A percentile compares a stretch with the other conserved stretches of the same genome.
Evolutionary conservation across 1,139 yeast species (phyloP).

Genomic region (Hansenula lynferdii): DNA sequence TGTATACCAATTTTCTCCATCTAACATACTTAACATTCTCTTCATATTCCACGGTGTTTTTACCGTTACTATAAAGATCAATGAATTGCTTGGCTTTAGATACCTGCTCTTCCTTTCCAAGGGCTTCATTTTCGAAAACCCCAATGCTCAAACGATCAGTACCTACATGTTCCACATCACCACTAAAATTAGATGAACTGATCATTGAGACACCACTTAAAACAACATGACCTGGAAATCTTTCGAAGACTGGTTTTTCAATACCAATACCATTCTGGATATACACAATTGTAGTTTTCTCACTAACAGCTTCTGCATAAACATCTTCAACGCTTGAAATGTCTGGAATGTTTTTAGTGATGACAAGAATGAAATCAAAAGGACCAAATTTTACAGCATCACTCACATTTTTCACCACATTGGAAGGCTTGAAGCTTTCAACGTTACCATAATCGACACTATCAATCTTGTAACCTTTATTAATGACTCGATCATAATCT

Average conservation of each 20-base stretch:
- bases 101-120: conserved; percentile 26
- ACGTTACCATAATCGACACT: conserved; percentile 59
- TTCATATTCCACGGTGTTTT: conserved; percentile 42
- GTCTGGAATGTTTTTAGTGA: conserved; percentile 77
- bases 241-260: conserved; percentile 53
- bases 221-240: conserved; percentile 53
- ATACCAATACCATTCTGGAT: conserved; percentile 75
- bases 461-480: conserved; percentile 53
- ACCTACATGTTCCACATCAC: conserved; percentile 45
- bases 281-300: conserved; percentile 50
- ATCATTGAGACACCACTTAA: conserved; percentile 69
- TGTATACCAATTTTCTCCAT: conserved; percentile 73
- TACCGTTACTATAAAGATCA: conserved; percentile 41
- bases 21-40: conserved; percentile 47
- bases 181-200: conserved; percentile 55
- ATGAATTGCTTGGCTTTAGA: conserved; percentile 39
- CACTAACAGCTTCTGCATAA: conserved; percentile 49
- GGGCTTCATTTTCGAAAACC: conserved; percentile 34
- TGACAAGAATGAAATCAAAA: conserved; percentile 62
- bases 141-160: conserved; percentile 54
- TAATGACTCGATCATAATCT: conserved; percentile 49
- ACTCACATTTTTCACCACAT: conserved; percentile 30
- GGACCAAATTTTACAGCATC: conserved; percentile 44
- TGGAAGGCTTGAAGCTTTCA: conserved; percentile 48
- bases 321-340: conserved; percentile 52